phyloP scores from a whole-genome alignment of 2,329 filamentous ascomycete species.

The Aspergillus persii region DNA sequence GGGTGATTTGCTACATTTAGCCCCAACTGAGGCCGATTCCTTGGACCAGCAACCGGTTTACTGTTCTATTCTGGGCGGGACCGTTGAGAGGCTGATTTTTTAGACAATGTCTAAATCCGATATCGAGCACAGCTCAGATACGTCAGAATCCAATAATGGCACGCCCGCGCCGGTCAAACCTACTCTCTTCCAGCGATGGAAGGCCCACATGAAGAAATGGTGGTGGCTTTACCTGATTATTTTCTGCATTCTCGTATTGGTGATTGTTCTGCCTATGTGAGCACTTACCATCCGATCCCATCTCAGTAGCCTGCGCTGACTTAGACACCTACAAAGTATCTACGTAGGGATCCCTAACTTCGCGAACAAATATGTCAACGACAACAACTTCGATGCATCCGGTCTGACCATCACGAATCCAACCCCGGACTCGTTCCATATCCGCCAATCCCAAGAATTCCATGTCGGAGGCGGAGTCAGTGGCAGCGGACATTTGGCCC shows the following conservation, averaged over 20 bases:
- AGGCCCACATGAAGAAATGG: constrained; percentile 25
- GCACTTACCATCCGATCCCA: not conserved
- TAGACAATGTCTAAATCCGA: constrained; percentile 21
- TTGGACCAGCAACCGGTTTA: not conserved
- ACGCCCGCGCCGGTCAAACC: constrained; percentile 9
- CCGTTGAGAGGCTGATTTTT: not conserved
- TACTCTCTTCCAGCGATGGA: constrained; percentile 21
- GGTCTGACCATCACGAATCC: constrained; percentile 26
- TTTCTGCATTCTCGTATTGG: constrained; percentile 18
- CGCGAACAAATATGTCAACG: constrained; percentile 25
- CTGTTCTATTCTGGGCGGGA: not conserved
- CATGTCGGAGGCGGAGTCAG: constrained; percentile 19
- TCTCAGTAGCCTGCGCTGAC: not conserved
- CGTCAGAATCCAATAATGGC: constrained; percentile 12
- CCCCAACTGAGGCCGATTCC: not conserved
- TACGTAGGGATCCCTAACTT: constrained; percentile 26
- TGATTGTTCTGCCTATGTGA: constrained; percentile 22
- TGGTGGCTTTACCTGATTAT: constrained; percentile 27
- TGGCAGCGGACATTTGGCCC: constrained; percentile 21
- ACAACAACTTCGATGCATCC: constrained; percentile 19
- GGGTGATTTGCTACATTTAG: not conserved
- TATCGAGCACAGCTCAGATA: constrained; percentile 10
- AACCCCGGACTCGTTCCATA: constrained; percentile 21
- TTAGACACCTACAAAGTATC: constrained; percentile 4
- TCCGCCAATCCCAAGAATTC: constrained; percentile 19